These are phyloP conservation scores for Parachaetomium inaequale DNA, from an alignment of 495 filamentous ascomycete species.

Conservation along the genomic window DNA sequence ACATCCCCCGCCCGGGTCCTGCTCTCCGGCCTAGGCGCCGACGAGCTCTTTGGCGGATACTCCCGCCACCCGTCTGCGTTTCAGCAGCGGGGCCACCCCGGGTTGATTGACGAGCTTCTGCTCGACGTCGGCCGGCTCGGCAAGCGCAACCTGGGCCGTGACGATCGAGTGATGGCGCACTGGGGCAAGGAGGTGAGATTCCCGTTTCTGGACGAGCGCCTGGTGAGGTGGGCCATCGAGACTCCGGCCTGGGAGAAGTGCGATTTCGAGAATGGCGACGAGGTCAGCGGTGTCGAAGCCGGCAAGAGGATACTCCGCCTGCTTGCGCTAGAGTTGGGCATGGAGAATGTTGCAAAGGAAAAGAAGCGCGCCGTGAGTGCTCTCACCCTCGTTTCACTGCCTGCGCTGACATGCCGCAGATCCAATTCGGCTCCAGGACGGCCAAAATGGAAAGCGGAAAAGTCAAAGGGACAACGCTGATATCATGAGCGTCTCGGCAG, in stretches of 20 bases:
- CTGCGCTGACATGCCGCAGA: constrained; percentile 37
- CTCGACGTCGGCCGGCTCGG: constrained; percentile 84
- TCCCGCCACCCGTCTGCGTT: constrained; percentile 78
- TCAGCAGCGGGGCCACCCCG: constrained; percentile 58
- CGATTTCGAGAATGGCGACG: constrained; percentile 59
- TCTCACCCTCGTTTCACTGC: neutral
- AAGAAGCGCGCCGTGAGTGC: constrained; percentile 78
- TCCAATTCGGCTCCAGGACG: constrained; percentile 82
- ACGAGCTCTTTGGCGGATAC: constrained; percentile 95
- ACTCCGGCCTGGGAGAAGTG: constrained; percentile 80
- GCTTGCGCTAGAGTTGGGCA: constrained; percentile 69
- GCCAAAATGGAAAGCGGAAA: constrained; percentile 78
- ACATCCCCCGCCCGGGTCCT: constrained; percentile 74
- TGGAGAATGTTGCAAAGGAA: constrained; percentile 66
- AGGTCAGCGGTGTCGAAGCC: constrained; percentile 54
- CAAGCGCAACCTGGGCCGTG: constrained; percentile 87
- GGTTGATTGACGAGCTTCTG: constrained; percentile 77
- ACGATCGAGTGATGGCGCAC: constrained; percentile 84
- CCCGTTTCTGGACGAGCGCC: constrained; percentile 82
- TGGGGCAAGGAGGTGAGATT: constrained; percentile 92
- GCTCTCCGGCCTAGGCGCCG: constrained; percentile 88
- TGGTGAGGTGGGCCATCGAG: constrained; percentile 75
- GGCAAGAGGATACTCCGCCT: constrained; percentile 80
- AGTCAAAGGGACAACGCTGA: constrained; percentile 62
- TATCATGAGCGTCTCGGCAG: constrained; percentile 30